A percentile compares a stretch with the other conserved stretches of the same genome.
phyloP scores from a whole-genome alignment of 306 rosid species.

The Cucurbita maxima region DNA sequence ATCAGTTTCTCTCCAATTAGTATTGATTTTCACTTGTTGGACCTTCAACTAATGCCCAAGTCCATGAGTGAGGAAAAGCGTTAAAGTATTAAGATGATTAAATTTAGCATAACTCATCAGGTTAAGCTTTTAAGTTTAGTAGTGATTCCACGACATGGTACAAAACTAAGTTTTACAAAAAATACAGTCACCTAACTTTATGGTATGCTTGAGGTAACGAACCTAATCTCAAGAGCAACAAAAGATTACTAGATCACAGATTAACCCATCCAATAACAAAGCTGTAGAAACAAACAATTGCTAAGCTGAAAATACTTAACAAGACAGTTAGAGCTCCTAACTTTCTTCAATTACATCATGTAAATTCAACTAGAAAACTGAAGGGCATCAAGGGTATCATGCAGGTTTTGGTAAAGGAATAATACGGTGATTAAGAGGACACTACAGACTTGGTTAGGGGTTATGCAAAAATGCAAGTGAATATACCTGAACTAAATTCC shows the following conservation, averaged over 20 bases:
- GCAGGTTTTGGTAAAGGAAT: not conserved
- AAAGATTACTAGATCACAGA: not conserved
- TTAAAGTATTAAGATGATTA: too few species aligned
- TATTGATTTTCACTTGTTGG: too few species aligned
- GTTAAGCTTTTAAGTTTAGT: too few species aligned
- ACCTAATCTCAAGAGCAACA: not conserved
- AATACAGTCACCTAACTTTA: not conserved
- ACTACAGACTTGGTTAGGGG: too few species aligned
- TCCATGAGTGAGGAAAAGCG: too few species aligned
- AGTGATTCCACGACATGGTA: not conserved
- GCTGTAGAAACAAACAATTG: not conserved
- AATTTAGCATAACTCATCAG: too few species aligned
- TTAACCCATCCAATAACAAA: not conserved
- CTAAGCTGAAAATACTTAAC: not conserved
- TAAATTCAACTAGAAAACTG: not conserved
- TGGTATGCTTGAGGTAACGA: not conserved
- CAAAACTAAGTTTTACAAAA: not conserved
- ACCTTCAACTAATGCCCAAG: too few species aligned
- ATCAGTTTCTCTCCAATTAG: too few species aligned
- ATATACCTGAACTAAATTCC: slow-evolving; percentile 62
- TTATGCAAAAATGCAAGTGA: not conserved
- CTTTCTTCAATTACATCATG: not conserved
- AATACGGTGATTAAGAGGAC: not conserved
- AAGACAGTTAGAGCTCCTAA: not conserved
- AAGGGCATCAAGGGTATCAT: not conserved